These are phyloP conservation scores for Talaromyces marneffei DNA, from an alignment of 2,329 filamentous ascomycete genomes.

Conservation along the genomic window DNA sequence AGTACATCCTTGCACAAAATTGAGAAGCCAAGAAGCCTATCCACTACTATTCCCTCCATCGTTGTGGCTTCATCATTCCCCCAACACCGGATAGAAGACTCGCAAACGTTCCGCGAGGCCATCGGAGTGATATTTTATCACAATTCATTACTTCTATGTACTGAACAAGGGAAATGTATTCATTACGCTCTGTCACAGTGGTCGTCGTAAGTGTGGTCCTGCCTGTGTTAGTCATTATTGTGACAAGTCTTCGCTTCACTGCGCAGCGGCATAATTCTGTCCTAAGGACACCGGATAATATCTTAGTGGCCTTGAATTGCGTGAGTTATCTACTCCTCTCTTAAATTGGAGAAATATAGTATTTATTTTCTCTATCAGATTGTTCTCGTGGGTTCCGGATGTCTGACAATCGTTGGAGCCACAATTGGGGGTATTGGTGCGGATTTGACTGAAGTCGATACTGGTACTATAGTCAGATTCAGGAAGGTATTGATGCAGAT, in stretches of 20 bases:
- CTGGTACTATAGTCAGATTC: neutral
- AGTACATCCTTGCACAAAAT: neutral
- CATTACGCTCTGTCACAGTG: neutral
- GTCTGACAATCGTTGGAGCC: slow-evolving; percentile 3
- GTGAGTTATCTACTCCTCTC: neutral
- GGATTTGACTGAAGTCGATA: neutral
- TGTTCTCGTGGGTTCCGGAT: slow-evolving; percentile 1
- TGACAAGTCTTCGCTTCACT: neutral
- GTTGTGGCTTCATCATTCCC: neutral
- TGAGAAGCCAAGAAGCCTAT: neutral
- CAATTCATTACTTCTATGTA: neutral
- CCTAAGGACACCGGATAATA: neutral
- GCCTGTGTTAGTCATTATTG: neutral
- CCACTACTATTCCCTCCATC: neutral
- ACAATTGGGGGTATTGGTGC: slow-evolving; percentile 7
- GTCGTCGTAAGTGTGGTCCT: slow-evolving; percentile 1
- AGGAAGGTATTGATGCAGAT: slow-evolving; percentile 1
- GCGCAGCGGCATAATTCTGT: neutral
- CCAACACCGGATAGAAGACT: neutral
- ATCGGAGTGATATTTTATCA: neutral
- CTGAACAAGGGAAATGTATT: neutral
- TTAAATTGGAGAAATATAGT: neutral
- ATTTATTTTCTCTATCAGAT: neutral
- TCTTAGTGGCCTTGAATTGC: slow-evolving; percentile 3
- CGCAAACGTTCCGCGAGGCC: neutral